A percentile compares a stretch with the other conserved stretches of the same genome.
These are phyloP conservation scores for Coniochaeta sp. DNA, from an alignment of 2,329 filamentous ascomycete genomes.

Conservation along the genomic window DNA sequence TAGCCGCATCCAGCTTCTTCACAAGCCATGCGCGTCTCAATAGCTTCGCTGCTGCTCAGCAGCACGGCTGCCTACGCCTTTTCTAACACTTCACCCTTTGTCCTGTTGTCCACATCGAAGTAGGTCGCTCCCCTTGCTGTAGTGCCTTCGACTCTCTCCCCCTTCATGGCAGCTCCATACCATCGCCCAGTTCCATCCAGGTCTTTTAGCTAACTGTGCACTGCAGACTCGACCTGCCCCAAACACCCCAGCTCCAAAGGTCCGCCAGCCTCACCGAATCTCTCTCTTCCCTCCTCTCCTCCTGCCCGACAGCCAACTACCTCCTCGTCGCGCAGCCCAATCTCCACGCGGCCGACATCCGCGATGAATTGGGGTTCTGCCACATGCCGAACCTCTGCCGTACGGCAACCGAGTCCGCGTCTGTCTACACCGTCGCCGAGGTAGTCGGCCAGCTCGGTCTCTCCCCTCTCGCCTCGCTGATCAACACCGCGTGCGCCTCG, in stretches of 20 bases:
- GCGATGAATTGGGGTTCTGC: conserved; percentile 33
- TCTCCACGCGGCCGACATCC: conserved; percentile 63
- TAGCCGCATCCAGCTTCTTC: conserved; percentile 1
- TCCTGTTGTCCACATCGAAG: conserved; percentile 79
- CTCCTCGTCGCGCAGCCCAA: conserved; percentile 72
- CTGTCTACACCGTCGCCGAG: conserved; percentile 45
- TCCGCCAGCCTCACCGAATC: conserved; percentile 33
- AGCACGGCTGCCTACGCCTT: conserved; percentile 61
- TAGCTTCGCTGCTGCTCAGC: conserved; percentile 42
- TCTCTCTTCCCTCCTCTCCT: conserved; percentile 45
- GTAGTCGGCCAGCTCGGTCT: conserved; percentile 43
- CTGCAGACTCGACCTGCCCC: background rate
- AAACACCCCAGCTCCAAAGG: conserved; percentile 38
- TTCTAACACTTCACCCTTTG: conserved; percentile 80
- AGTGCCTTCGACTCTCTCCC: no score
- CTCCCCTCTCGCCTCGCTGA: conserved; percentile 32
- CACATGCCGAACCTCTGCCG: conserved; percentile 46
- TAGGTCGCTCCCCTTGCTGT: conserved; percentile 38
- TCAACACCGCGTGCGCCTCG: conserved; percentile 38
- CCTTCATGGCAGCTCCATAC: no score
- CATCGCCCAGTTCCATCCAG: no score
- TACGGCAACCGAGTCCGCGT: conserved; percentile 26
- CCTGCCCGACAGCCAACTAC: conserved; percentile 70
- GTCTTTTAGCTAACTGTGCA: no score
- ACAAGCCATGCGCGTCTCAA: conserved; percentile 46